Percentiles rank a stretch among this genome's conserved stretches.
These are phyloP conservation scores for Kazachstania martiniae DNA, from an alignment of 805 yeast genomes.

Conservation along the genomic window DNA sequence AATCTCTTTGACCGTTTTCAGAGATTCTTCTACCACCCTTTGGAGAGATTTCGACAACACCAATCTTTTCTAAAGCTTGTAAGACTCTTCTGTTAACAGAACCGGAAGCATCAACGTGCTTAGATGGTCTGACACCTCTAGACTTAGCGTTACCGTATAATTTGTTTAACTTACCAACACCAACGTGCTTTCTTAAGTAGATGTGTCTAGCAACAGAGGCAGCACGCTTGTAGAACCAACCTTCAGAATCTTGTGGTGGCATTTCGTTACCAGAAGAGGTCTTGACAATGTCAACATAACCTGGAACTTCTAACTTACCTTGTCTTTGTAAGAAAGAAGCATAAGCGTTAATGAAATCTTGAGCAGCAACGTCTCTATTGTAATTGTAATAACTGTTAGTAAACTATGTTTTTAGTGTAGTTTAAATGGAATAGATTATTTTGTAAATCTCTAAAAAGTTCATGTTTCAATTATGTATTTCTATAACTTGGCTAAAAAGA, in stretches of 20 bases:
- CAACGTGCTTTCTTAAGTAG: conserved; percentile 97
- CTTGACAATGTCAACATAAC: conserved; percentile 98
- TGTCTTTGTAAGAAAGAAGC: conserved; percentile 99
- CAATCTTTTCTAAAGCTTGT: conserved; percentile 95
- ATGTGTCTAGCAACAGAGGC: conserved; percentile 99
- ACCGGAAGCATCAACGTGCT: conserved; percentile 97
- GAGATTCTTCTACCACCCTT: conserved; percentile 99
- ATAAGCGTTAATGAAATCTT: conserved; percentile 97
- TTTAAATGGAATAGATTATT: no score
- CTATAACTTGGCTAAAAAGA: no score
- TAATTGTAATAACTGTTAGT: conserved; percentile 25
- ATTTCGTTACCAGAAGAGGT: conserved; percentile 96
- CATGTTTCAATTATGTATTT: no score
- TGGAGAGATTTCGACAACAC: conserved; percentile 88
- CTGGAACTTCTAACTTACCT: conserved; percentile 99
- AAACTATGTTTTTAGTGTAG: conserved; percentile 4
- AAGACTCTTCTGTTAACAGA: conserved; percentile 96
- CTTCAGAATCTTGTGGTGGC: conserved; percentile 98
- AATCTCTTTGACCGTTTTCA: conserved; percentile 98
- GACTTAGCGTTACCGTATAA: conserved; percentile 97
- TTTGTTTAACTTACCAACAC: conserved; percentile 98
- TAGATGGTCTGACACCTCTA: conserved; percentile 98
- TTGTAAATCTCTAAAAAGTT: no score
- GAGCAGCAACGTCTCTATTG: conserved; percentile 99
- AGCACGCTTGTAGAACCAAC: conserved; percentile 99